These are phyloP conservation scores for Vitis rotundifolia DNA, from an alignment of 164 flowering plant species.

Conservation along the genomic window DNA sequence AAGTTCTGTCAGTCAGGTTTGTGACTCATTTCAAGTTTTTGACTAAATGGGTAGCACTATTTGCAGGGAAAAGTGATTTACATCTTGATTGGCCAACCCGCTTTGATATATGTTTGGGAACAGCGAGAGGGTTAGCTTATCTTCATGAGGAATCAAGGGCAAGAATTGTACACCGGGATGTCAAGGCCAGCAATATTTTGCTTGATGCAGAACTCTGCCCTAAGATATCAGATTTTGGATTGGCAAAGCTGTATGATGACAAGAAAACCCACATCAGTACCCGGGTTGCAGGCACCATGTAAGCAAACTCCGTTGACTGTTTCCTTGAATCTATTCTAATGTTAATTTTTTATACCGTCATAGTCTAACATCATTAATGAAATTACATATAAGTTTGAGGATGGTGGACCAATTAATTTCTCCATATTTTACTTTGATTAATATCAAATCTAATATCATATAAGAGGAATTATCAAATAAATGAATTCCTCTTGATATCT, in stretches of 20 bases:
- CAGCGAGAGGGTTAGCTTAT: slow-evolving; percentile 30
- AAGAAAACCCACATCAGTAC: slow-evolving; percentile 33
- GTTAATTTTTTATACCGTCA: too few species aligned
- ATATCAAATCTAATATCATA: too few species aligned
- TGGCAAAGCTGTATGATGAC: slow-evolving; percentile 35
- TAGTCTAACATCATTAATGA: too few species aligned
- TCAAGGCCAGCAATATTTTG: slow-evolving; percentile 30
- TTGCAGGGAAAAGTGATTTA: slow-evolving; percentile 14
- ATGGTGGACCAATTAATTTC: too few species aligned
- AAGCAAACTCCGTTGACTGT: background rate
- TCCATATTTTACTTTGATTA: too few species aligned
- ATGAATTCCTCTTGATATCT: too few species aligned
- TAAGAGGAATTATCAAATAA: too few species aligned
- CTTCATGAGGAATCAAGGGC: slow-evolving; percentile 35
- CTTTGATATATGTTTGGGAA: slow-evolving; percentile 22
- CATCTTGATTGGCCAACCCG: slow-evolving; percentile 23
- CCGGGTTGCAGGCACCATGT: slow-evolving; percentile 35
- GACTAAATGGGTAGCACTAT: too few species aligned
- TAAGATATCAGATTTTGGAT: slow-evolving; percentile 32
- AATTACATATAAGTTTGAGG: too few species aligned
- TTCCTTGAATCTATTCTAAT: background rate
- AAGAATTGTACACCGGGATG: slow-evolving; percentile 31
- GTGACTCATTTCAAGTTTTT: too few species aligned
- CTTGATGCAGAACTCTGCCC: slow-evolving; percentile 26
- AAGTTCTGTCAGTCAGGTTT: too few species aligned